Evolutionary conservation across 2,329 filamentous ascomycete genomes (phyloP).

Genomic region (Trichophyton schoenleinii): DNA sequence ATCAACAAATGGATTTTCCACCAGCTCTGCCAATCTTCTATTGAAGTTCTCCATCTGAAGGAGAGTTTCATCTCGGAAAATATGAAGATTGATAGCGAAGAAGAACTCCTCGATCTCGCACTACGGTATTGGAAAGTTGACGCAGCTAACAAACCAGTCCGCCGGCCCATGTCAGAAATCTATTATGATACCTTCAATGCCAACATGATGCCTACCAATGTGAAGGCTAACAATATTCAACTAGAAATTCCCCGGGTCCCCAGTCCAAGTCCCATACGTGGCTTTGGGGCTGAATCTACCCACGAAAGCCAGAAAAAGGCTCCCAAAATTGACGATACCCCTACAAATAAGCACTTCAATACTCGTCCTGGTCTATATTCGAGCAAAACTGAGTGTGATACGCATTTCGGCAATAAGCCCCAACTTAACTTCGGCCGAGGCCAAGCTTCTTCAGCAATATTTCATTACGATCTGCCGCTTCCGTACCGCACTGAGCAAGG

Average conservation of each 20-base stretch:
- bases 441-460: background rate
- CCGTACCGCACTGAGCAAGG: background rate
- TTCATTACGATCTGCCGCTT: background rate
- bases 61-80: constrained; percentile 14
- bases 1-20: constrained; percentile 24
- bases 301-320: background rate
- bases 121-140: background rate
- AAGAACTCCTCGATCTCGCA: background rate
- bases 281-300: background rate
- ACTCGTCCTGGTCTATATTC: background rate
- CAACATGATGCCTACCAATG: background rate
- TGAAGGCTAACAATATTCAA: background rate
- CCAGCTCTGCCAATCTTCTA: constrained; percentile 20
- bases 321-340: background rate
- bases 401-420: background rate
- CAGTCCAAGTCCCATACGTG: background rate
- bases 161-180: background rate
- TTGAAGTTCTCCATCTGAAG: constrained; percentile 19
- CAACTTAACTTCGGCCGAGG: background rate
- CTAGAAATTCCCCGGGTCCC: too few species aligned
- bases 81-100: constrained; percentile 7
- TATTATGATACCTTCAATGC: background rate
- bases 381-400: background rate
- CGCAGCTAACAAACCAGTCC: background rate
- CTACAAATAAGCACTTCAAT: too few species aligned